Evolutionary conservation across 306 rosid species (phyloP), one percentile per base, ranked within the genome.

Genomic region (Oemleria cerasiformis): DNA sequence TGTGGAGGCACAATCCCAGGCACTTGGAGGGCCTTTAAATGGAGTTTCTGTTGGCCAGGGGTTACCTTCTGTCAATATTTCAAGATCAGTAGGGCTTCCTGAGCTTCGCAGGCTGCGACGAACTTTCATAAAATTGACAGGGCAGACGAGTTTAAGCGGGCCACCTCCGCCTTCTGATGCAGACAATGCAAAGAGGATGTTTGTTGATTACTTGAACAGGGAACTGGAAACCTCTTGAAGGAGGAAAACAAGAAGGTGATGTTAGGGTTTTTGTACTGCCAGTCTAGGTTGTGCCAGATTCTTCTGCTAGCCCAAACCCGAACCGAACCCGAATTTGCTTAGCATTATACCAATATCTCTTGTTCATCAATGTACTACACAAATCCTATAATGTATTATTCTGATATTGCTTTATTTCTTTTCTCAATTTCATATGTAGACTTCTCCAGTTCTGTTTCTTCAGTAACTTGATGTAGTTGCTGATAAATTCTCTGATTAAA

Each of bases 101-200:
- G 96, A 91, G 85, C 99, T 91, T 68, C 92, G 96, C 0, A 78
- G 99, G 77, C 79, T 94, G 76, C 79, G 92, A 5, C 78, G 90
- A 2, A 94, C 97, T 65, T 94, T 95, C 83, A 86, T 88, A 10
- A 94, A 91, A 65, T 79, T 94, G 75, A 91, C 96, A 6, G 96
- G 97, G 72, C 99, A 95, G 72, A 91, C 99, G 0, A 95, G 97
- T 79, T 84, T 95, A 79, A 94, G 99, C 19, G 99, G 96, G 14
- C 84, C 71, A 0, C 96, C 99, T 0, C 97, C 97, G 38, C 96
- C 99, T 68, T 86, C 92, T 61, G 96, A 94, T 81, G 87, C 95
- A 11, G 88, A 83, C 8, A 88, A 88, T 30, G 99, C 99, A 6
- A 94, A 94, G 84, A 84, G 95, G 81, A 94, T 91, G 97, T 94